A percentile compares a stretch with the other conserved stretches of the same genome.
These are phyloP conservation scores for Termitomyces sp. DNA, from an alignment of 768 basidiomycete species.

Conservation along the genomic window DNA sequence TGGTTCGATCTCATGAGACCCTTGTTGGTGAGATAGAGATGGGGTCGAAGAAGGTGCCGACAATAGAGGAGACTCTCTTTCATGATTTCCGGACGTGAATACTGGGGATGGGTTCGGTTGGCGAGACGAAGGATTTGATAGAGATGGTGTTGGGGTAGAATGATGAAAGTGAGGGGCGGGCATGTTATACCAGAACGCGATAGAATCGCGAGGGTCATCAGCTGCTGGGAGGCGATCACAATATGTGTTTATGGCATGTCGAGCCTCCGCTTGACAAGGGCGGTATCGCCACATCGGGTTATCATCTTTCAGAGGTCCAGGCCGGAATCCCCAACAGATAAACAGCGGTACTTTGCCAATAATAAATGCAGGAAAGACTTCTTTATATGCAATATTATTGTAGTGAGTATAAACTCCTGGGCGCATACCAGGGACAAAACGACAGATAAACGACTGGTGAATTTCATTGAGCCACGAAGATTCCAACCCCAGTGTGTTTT, in stretches of 20 bases:
- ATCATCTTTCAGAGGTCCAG: not conserved
- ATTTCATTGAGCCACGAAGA: not conserved
- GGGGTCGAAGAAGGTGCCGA: too few relatives aligned
- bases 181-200: not conserved
- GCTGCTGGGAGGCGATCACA: not conserved
- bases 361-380: not conserved
- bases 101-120: too few relatives aligned
- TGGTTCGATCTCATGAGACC: not conserved
- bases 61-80: not conserved
- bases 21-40: too few relatives aligned
- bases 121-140: too few relatives aligned
- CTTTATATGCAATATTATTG: not conserved
- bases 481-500: not conserved
- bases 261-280: not conserved
- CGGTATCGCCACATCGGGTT: not conserved
- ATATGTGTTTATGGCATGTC: not conserved
- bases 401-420: not conserved
- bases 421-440: conserved; percentile 1
- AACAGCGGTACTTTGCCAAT: not conserved
- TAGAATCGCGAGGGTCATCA: not conserved
- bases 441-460: not conserved
- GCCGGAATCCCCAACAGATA: conserved; percentile 3
- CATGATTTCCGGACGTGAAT: too few relatives aligned
- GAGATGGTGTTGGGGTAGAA: too few relatives aligned
- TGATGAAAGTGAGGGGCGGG: not conserved